Evolutionary conservation across 768 basidiomycete species (phyloP), one percentile per base, ranked within the genome.

Genomic region (Phanerochaete carnosa): DNA sequence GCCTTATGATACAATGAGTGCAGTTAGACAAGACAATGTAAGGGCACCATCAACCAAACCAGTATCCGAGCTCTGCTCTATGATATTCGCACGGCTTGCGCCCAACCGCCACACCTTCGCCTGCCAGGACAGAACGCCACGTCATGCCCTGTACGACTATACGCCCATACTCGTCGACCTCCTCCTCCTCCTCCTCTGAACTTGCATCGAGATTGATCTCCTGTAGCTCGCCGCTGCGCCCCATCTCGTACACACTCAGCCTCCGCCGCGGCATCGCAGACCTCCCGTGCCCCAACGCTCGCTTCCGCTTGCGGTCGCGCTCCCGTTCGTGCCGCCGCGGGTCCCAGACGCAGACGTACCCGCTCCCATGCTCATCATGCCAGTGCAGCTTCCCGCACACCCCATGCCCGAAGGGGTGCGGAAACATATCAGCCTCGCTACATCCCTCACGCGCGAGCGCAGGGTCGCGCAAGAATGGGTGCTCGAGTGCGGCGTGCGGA

Each of bases 401-500:
- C 1, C 91, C 92, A 64, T 83, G 76, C 1, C 87, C 88, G 57
- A 80, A 82, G 25, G 81, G 83, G 67, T 89, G 88, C 7, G 92
- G 91, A 57, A 86, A 83, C 64, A 81, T 81, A 59, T 82, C 84
- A 59, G 90, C 88, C 56, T 92, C 88, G 54, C 86, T 80, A 2
- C 65, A 66, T 30, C 75, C 78, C 22, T 76, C 79, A 0, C 73
- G 69, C 54, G 8, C 54, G 22, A 55, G 37, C 7, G 54, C 33
- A 28, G 54, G 37, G 49, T 82, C 84, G 30, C 67, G 64, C 51
- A 98, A 78, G 74, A 97, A 98, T 0, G 84, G 80, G 68, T 98
- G 95, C 60, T 82, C 82, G 49, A 98, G 79, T 19, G 89, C 92
- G 7, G 83, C 77, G 19, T 80, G 79, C 2, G 95, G 92, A 3